phyloP scores from a whole-genome alignment of 805 yeast species.

The Starmera caribaea region DNA sequence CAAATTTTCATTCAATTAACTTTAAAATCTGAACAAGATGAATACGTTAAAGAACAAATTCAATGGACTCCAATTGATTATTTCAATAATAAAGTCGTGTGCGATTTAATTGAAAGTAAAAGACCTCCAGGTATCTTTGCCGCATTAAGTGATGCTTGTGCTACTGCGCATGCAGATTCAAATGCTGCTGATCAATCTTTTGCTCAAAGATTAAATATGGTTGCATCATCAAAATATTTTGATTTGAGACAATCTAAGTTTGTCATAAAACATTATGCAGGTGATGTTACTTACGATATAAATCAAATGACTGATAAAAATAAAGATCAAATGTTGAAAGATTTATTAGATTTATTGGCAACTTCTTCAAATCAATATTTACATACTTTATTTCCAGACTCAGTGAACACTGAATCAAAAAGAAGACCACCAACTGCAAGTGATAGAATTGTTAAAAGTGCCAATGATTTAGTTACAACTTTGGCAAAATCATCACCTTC shows the following conservation, averaged over 20 bases:
- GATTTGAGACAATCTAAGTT: conserved; percentile 84
- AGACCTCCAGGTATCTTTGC: conserved; percentile 97
- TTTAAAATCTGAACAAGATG: conserved; percentile 95
- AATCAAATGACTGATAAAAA: conserved; percentile 91
- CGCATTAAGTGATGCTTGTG: conserved; percentile 92
- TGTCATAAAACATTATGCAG: conserved; percentile 93
- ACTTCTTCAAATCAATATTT: conserved; percentile 64
- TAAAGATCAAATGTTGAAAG: conserved; percentile 88
- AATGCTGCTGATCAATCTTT: conserved; percentile 95
- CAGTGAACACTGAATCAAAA: conserved; percentile 56
- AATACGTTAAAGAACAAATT: conserved; percentile 89
- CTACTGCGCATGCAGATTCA: conserved; percentile 97
- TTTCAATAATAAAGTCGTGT: conserved; percentile 91
- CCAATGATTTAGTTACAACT: conserved; percentile 83
- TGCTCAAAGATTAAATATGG: conserved; percentile 82
- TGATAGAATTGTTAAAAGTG: conserved; percentile 87
- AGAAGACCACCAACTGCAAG: conserved; percentile 94
- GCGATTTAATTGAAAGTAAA: conserved; percentile 88
- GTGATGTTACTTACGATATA: conserved; percentile 92
- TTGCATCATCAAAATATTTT: conserved; percentile 75
- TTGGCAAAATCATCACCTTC: conserved; percentile 89
- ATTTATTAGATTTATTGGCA: conserved; percentile 68
- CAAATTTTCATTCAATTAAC: conserved; percentile 95
- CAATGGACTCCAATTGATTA: conserved; percentile 97
- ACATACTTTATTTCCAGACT: conserved; percentile 48